Evolutionary conservation across 768 basidiomycete genomes (phyloP), one percentile per base, ranked within the genome.

Genomic region (Termitomyces bulborhizus): DNA sequence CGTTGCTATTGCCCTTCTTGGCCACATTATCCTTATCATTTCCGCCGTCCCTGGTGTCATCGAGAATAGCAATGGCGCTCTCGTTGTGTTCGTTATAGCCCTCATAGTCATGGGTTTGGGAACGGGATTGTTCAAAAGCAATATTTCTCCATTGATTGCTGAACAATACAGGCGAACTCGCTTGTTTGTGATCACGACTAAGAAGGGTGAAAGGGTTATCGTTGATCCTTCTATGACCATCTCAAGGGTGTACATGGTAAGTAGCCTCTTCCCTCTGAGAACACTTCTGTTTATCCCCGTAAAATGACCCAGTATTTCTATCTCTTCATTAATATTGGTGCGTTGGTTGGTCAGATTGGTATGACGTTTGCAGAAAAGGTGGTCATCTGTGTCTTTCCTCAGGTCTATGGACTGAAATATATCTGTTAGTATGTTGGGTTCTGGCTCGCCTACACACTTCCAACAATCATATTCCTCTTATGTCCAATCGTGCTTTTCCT

Each of bases 61-160:
- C 16, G 55, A 59, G 21, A 53, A 57, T 15, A 48, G 34, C 18
- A 44, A 46, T 3, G 50, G 46, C 16, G 60, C 58, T 3, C 27
- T 62, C 9, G 55, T 26, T 13, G 60, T 76, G 0, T 61, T 61
- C 13, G 26, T 45, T 21, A 59, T 86, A 40, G 84, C 86, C 0
- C 71, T 90, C 39, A 64, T 90, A 48, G 70, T 90, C 47, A 86
- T 82, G 66, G 80, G 81, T 9, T 62, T 77, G 7, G 77, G 87
- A 16, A 79, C 87, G 9, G 88, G 87, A 6, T 71, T 84, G 24
- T 88, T 90, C 79, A 90, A 91, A 69, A 70, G 83, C 1, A 90
- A 89, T 66, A 83, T 91, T 58, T 85, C 84, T 0, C 88, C 89
- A 1, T 73, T 92, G 60, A 76, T 91, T 24, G 90, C 90, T 6